Base-by-base conservation (phyloP, 176 grass and related monocot genomes). In the Themeda triandra region DNA sequence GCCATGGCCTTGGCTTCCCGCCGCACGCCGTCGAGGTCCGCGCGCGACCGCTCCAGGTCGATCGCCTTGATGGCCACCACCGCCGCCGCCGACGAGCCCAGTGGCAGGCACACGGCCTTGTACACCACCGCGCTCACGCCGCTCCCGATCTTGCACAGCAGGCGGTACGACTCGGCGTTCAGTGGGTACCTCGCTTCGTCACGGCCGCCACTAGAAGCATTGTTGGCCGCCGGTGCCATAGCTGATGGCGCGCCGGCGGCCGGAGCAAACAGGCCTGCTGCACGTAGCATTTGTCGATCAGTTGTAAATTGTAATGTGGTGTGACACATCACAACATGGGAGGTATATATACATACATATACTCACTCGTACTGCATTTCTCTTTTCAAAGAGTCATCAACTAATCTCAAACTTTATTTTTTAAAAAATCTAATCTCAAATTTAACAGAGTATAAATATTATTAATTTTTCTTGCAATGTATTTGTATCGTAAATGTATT, bases 1-100 rank as follows among this genome's bases (percentile, higher is more conserved):
- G 92, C 88, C 95, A 97, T 92, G 15, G 95, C 92, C 86, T 97
- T 97, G 2, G 95, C 92, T 82, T 97, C 95, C 4, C 92, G 90
- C 82, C 90, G 89, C 56, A 97, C 88, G 44, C 91, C 92, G 94
- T 97, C 95, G 90, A 97, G 70, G 92, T 94, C 21, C 90, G 86
- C 75, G 95, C 94, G 58, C 58, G 58, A 27, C 10, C 95, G 90
- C 4, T 92, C 92, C 74, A 97, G 89, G 63, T 94, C 92, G 69
- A 67, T 94, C 77, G 92, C 92, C 86, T 80, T 62, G 58, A 62
- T 62, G n/a, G 58, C 58, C 58, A 62, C 58, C 58, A 62, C 58
- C 58, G 58, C 58, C 58, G 58, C 88, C 18, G 58, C 6, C 51
- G 88, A 91, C 0, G 94, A 85, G 3, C 27, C 65, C n/a, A 86